phyloP scores from a whole-genome alignment of 371 early-diverging fungal species.

The Lichtheimia corymbifera region DNA sequence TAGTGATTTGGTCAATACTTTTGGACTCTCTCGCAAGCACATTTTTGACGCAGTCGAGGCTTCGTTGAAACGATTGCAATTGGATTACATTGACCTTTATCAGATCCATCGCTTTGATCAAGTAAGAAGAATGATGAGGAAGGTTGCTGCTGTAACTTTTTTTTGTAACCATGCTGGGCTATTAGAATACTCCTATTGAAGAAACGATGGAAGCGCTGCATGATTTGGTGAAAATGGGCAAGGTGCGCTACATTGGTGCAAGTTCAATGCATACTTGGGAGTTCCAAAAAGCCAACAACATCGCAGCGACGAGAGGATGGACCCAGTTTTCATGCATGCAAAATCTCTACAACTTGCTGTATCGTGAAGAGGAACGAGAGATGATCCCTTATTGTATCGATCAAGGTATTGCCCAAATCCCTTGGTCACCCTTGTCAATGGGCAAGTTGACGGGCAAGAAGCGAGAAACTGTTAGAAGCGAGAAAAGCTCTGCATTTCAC shows the following conservation, averaged over 20 bases:
- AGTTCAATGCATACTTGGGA: conserved; percentile 39
- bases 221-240: conserved; percentile 52
- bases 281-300: conserved; percentile 41
- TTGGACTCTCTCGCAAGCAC: conserved; percentile 55
- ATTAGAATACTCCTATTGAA: conserved; percentile 34
- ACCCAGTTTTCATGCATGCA: conserved; percentile 53
- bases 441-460: conserved; percentile 39
- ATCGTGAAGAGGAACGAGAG: conserved; percentile 66
- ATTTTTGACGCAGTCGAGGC: conserved; percentile 56
- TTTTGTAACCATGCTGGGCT: too few species aligned
- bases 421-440: conserved; percentile 56
- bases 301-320: conserved; percentile 54
- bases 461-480: conserved; percentile 13
- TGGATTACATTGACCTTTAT: conserved; percentile 68
- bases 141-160: not conserved
- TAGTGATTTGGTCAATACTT: conserved; percentile 19
- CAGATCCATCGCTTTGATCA: conserved; percentile 51
- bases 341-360: conserved; percentile 53
- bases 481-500: conserved; percentile 7
- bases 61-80: conserved; percentile 44
- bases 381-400: conserved; percentile 54
- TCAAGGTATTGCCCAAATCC: conserved; percentile 44
- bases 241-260: conserved; percentile 49
- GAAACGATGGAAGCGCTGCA: conserved; percentile 62
- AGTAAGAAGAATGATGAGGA: conserved; percentile 10